Evolutionary conservation across 2,329 filamentous ascomycete species (phyloP), one percentile per base, ranked within the genome.

Genomic region (Paracorniculantispora psalliotae): DNA sequence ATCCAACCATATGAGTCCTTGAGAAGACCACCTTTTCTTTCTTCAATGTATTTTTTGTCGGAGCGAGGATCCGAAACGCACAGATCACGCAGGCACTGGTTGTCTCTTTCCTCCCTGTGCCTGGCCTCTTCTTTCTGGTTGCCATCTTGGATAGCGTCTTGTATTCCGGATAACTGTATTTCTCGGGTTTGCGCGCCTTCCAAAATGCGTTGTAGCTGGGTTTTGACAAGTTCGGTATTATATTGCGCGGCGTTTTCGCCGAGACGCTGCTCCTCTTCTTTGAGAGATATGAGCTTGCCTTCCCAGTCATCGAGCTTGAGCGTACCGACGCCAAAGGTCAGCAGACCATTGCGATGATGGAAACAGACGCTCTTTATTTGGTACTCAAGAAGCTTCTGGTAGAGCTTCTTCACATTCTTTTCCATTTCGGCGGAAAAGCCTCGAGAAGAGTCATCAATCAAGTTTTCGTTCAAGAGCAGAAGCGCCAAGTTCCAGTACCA

Each of bases 361-460:
- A 64, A 69, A 55, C 66, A 72, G 46, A 75, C 64, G 57, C 73
- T 77, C 63, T 73, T 75, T 57, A 77, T 76, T 62, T 73, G 68
- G 62, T 75, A 77, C 2, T 63, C 37, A n/a, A 78, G 68, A 28
- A 78, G 67, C 55, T 64, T 67, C 57, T 71, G 65, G 61, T 77
- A 78, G 25, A 78, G 70, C 28, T 68, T 43, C 28, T 71, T 54
- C n/a, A 77, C 64, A 7, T 50, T 55, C 8, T 63, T 58, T 47
- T 72, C 60, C 21, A 70, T 54, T 43, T 68, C 41, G 37, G 2
- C 17, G 53, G 59, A 61, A 21, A 70, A 19, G 21, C 54, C 57
- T 19, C 57, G 6, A 9, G 51, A 47, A 15, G 61, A 60, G 37
- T 59, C n/a, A 1, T 57, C 49, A 28, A 46, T 56, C 26, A 17